Base-by-base conservation (phyloP, 768 basidiomycete species). In the Glaciozyma antarctica region DNA sequence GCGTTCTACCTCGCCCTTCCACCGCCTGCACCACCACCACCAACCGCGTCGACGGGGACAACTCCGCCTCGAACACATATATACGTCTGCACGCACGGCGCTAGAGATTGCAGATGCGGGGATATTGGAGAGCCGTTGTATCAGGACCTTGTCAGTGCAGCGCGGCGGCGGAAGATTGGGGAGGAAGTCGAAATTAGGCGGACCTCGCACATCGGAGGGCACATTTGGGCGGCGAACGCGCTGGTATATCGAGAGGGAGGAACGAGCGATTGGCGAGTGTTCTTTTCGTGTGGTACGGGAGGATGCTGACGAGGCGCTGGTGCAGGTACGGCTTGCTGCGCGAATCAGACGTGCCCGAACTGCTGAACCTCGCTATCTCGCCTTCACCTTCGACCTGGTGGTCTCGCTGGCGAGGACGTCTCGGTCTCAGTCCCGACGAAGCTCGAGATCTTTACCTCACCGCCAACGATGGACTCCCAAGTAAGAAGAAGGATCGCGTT, bases 71-170 rank as follows among this genome's bases (percentile, higher is more conserved):
- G 41, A 22, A 62, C 70, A 0, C 65, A 73, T 52, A 66, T 74
- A 64, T 75, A 70, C 47, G 68, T 75, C 13, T 75, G 74, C 63
- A 76, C 75, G 4, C 75, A 76, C 66, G 66, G 70, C 4, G 45
- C 59, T 3, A 53, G 75, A 6, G 75, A 76, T 60, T 76, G 75
- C 57, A 66, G 72, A 9, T 76, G 75, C 48, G 72, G 71, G 1
- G 73, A 73, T 45, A 58, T 73, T 22, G 75, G 75, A 3, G 69
- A 58, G 38, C 66, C 65, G 22, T 64, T 76, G 2, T 73, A 70
- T 47, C 58, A 63, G 8, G 67, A 72, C 8, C 59, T 75, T 16
- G 54, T 67, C 2, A 22, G 22, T 26, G 68, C 68, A 30, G 47
- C 58, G 1, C 48, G 58, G 61, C 62, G 71, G 43, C 34, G 68